These are phyloP conservation scores for Penicillium cinerascens DNA, from an alignment of 495 filamentous ascomycete genomes.

Conservation along the genomic window DNA sequence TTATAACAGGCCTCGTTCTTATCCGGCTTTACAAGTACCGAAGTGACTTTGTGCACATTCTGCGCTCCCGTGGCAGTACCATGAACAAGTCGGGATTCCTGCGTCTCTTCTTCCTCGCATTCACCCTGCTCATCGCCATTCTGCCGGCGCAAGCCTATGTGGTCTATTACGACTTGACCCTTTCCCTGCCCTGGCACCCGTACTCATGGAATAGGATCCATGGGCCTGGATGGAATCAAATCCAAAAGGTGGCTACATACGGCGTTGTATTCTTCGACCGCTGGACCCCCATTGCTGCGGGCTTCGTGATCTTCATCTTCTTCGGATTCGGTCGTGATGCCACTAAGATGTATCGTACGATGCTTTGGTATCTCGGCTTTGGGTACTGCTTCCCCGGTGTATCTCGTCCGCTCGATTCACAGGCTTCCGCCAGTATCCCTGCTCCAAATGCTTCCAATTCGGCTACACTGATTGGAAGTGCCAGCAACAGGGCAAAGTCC, in stretches of 20 bases:
- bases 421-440: neutral
- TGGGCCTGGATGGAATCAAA: constrained; percentile 51
- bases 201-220: constrained; percentile 58
- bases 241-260: constrained; percentile 59
- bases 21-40: constrained; percentile 66
- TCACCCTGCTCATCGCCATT: constrained; percentile 61
- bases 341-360: constrained; percentile 62
- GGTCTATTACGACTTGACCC: constrained; percentile 52
- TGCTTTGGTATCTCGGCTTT: constrained; percentile 27
- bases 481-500: constrained; percentile 23
- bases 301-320: constrained; percentile 64
- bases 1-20: constrained; percentile 54
- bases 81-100: constrained; percentile 66
- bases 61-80: constrained; percentile 54
- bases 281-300: constrained; percentile 62
- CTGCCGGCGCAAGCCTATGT: constrained; percentile 62
- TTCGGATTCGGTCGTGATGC: constrained; percentile 82
- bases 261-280: constrained; percentile 56
- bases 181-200: constrained; percentile 32
- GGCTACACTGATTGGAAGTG: constrained; percentile 19
- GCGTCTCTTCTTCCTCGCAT: constrained; percentile 74
- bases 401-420: constrained; percentile 7
- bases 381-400: constrained; percentile 23
- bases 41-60: constrained; percentile 53
- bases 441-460: constrained; percentile 6